Base-by-base conservation (phyloP, 2,329 filamentous ascomycete species). In the Arthrinium puccinioides region DNA sequence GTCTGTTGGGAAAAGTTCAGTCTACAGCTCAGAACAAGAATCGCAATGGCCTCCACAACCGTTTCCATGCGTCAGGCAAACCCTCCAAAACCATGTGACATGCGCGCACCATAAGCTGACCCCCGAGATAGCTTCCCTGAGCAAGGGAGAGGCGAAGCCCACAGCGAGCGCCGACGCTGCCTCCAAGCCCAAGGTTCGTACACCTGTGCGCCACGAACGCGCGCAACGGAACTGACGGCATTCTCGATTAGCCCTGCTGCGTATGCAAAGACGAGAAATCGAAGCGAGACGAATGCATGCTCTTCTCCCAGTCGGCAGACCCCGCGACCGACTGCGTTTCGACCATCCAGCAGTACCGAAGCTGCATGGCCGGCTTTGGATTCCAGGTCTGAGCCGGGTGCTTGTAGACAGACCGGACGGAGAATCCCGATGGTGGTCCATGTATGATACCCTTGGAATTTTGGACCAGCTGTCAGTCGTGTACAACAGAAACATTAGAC, bases 181-280 rank as follows among this genome's bases (percentile, higher is more conserved):
- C 14, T 52, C 51, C 15, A 59, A 59, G 48, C 55, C 55, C n/a
- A 59, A 55, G 50, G 55, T 57, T 30, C 37, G 49, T 21, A 21
- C 8, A 37, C 14, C 15, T 26, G 4, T 11, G 13, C 24, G 23
- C n/a, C 19, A 6, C 11, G 1, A 26, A 19, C 14, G n/a, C 21
- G 14, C 19, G 29, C 11, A 13, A 32, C 18, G 18, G 9, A 30
- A 21, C 30, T 25, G 20, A 14, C 4, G 33, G 42, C 24, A 53
- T 39, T 4, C 11, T 4, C 20, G 11, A 16, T 21, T 42, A 96
- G 87, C 90, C 90, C 29, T 97, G 92, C 76, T 97, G 92, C 60
- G 92, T 97, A 21, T 98, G 92, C 78, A 96, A 89, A 59, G 79
- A 92, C 30, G 88, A 98, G 63, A 98, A 98, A 64, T 73, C 86